Evolutionary conservation across 2,329 filamentous ascomycete species (phyloP), one percentile per base, ranked within the genome.

Genomic region (Fonsecaea pedrosoi): DNA sequence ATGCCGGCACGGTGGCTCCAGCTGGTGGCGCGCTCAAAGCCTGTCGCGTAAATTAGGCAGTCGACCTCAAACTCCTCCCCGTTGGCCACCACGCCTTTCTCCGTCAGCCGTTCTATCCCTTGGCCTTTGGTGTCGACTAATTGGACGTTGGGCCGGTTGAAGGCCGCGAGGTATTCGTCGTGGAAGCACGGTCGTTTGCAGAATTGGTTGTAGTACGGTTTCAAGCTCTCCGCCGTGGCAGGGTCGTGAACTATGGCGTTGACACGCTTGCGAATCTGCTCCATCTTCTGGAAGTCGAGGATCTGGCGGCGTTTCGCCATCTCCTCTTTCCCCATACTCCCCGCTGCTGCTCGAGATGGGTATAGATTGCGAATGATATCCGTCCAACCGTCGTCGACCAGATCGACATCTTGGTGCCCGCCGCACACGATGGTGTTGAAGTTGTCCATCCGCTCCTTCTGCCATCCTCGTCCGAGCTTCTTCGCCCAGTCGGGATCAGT

Each of bases 101-200:
- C 62, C 0, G 83, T 87, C 5, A 84, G 75, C 2, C 75, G 67
- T 3, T 82, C 78, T 2, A 87, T 75, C 4, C 86, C 85, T 67
- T 81, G 79, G 4, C 84, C 85, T 37, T 84, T 76, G 0, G 86
- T 89, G 73, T 90, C 86, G 15, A 90, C 78, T 0, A 90, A 82
- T 5, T 81, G 80, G 2, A 90, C 87, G 70, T 87, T 84, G 0
- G 80, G 76, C 34, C 73, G 74, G 75, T 90, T 90, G 81, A 90
- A 90, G 0, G 83, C 71, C 2, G 79, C 73, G 0, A 90, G 81
- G 71, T 87, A 89, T 4, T 83, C 80, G 71, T 89, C 85, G 75
- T 86, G 85, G 76, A 89, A 89, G 48, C 80, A 83, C 0, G 87
- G 87, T 0, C 88, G 82, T 74, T 90, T 90, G 78, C 88, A 90